These are phyloP conservation scores for Chrysanthemum makinoi DNA, from an alignment of 129 eudicot species.

Conservation along the genomic window DNA sequence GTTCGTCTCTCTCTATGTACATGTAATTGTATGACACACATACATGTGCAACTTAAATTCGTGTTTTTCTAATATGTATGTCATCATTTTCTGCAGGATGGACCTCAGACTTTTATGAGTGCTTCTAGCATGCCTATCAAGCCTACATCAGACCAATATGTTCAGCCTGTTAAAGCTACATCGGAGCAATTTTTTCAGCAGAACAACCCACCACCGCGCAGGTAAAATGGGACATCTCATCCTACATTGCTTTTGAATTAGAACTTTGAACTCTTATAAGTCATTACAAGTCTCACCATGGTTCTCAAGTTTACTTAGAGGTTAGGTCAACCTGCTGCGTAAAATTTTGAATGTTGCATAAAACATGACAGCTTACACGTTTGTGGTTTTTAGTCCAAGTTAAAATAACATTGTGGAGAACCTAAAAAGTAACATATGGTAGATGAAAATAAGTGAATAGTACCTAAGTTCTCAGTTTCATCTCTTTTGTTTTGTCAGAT, in stretches of 20 bases:
- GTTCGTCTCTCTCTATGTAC: constrained; percentile 38
- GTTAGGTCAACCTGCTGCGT: not conserved
- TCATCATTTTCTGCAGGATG: constrained; percentile 50
- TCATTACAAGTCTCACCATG: not conserved
- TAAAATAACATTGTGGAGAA: no score
- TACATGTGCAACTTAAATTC: not conserved
- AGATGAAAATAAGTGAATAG: no score
- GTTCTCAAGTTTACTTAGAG: not conserved
- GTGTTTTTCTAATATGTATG: constrained; percentile 4
- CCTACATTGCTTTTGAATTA: not conserved
- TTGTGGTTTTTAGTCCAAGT: no score
- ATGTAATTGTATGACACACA: not conserved
- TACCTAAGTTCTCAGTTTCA: no score
- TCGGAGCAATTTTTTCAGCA: constrained; percentile 44
- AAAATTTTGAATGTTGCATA: no score
- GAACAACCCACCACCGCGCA: constrained; percentile 29
- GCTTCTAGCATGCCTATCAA: constrained; percentile 77
- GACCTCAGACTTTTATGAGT: constrained; percentile 74
- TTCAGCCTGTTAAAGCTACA: constrained; percentile 49
- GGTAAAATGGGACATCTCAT: constrained; percentile 4
- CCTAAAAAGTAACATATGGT: no score
- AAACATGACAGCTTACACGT: no score
- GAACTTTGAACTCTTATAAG: no score
- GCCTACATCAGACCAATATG: constrained; percentile 36
- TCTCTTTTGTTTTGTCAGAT: constrained; percentile 3